Evolutionary conservation across 2,329 filamentous ascomycete genomes (phyloP).

Genomic region (Apiospora aurea): DNA sequence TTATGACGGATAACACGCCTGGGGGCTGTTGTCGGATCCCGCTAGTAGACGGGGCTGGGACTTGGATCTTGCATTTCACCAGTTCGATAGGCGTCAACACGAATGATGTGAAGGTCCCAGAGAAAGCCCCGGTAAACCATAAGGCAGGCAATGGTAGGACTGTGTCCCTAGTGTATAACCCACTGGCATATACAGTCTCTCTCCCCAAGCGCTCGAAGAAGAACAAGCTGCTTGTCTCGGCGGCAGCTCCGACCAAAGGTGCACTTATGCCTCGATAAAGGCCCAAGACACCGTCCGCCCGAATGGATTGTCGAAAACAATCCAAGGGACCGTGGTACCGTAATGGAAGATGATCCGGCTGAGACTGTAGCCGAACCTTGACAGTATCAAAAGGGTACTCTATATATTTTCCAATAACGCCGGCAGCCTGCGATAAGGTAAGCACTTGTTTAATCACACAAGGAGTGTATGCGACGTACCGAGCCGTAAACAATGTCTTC

Average conservation of each 20-base stretch:
- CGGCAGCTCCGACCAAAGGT: conserved; percentile 86
- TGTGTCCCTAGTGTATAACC: conserved; percentile 57
- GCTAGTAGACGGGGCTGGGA: conserved; percentile 57
- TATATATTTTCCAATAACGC: conserved; percentile 91
- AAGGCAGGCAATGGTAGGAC: conserved; percentile 78
- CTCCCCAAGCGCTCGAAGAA: conserved; percentile 85
- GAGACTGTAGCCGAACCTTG: conserved; percentile 97
- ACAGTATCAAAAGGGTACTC: conserved; percentile 99
- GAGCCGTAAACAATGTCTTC: conserved; percentile 93
- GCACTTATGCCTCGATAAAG: conserved; percentile 94
- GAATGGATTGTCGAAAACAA: conserved; percentile 88
- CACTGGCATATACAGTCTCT: conserved; percentile 64
- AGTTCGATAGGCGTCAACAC: conserved; percentile 95
- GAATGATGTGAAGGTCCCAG: conserved; percentile 88
- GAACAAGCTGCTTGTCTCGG: conserved; percentile 92
- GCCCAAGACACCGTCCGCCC: conserved; percentile 77
- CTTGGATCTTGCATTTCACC: conserved; percentile 98
- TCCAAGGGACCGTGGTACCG: conserved; percentile 88
- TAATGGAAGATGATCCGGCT: conserved; percentile 82
- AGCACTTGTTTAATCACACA: not conserved
- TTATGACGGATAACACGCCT: conserved; percentile 74
- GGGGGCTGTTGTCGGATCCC: conserved; percentile 53
- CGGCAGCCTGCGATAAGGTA: conserved; percentile 66
- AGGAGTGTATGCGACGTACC: conserved; percentile 54
- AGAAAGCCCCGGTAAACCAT: conserved; percentile 81